Base-by-base conservation (phyloP, 345 rosid genomes). In the Brassica cretica region DNA sequence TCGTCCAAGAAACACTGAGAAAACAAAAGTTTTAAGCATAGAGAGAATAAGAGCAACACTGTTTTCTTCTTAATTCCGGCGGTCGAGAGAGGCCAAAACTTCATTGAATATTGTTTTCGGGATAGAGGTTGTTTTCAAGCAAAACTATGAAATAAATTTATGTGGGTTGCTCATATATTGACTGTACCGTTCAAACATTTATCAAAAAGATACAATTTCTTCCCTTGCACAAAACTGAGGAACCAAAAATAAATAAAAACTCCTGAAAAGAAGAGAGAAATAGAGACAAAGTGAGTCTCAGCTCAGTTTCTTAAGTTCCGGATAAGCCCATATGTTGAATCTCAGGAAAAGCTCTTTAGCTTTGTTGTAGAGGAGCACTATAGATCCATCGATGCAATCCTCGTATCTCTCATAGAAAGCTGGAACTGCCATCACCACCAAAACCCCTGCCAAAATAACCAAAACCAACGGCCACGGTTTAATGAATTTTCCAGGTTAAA, bases 321-420 rank as follows among this genome's bases (percentile, higher is more conserved):
- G 68, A 81, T 78, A 66, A 58, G 84, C 87, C 92, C 88, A 88
- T 59, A 77, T 82, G 29, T 79, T 80, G 62, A 89, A 70, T 78
- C 85, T 85, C 18, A 75, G 79, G 83, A 82, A 88, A 71, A 90
- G 62, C 10, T 84, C 84, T 81, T 10, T 72, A 58, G 67, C 71
- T 51, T 81, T 72, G 59, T 76, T 61, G 81, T 49, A 82, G 33
- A 83, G 79, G 59, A 80, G 60, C 72, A 73, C 58, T 15, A 76
- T 4, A 68, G 73, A 76, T 53, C 81, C 81, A 73, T 91, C 97
- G 5, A 93, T 74, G 75, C 44, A 59, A 66, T 89, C 85, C 66
- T 87, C 90, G 5, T 81, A 82, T 65, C 82, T 89, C 84, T 96
- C 99, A 5, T 96, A 93, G 18, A 91, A 71, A 10, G 87, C 93